Conservation (phyloP, 148 eudicot species). For the Cornus florida region DNA sequence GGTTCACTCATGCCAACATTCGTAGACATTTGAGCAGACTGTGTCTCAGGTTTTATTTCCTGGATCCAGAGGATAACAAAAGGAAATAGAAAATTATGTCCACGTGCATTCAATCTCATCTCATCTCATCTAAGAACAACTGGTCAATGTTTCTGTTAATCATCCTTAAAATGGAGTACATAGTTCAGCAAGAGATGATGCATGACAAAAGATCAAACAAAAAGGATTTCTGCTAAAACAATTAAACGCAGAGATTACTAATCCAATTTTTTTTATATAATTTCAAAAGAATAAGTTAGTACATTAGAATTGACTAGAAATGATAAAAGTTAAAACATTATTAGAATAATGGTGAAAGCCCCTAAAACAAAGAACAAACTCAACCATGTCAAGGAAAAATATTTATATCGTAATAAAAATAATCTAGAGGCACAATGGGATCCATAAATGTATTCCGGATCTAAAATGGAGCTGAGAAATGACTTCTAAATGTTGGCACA, state of each 20-base stretch:
- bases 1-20: slow-evolving; percentile 25
- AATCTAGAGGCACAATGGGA: not conserved
- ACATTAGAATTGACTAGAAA: too few relatives aligned
- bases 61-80: slow-evolving; percentile 15
- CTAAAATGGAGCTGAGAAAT: too few relatives aligned
- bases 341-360: not conserved
- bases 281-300: too few relatives aligned
- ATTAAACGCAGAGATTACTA: too few relatives aligned
- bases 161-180: not conserved
- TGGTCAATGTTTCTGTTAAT: not conserved
- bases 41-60: slow-evolving; percentile 34
- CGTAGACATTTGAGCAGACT: slow-evolving; percentile 23
- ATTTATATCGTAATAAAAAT: not conserved
- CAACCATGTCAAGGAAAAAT: not conserved
- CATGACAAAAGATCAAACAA: not conserved
- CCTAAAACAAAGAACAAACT: not conserved
- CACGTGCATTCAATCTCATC: not conserved
- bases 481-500: not conserved
- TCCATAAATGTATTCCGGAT: not conserved
- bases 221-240: too few relatives aligned
- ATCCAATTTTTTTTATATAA: too few relatives aligned
- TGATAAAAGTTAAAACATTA: too few relatives aligned
- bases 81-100: slow-evolving; percentile 1
- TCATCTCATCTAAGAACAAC: too few relatives aligned
- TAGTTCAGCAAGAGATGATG: not conserved